Conservation (phyloP, 441 rosid species). For the Daphne laureola region DNA sequence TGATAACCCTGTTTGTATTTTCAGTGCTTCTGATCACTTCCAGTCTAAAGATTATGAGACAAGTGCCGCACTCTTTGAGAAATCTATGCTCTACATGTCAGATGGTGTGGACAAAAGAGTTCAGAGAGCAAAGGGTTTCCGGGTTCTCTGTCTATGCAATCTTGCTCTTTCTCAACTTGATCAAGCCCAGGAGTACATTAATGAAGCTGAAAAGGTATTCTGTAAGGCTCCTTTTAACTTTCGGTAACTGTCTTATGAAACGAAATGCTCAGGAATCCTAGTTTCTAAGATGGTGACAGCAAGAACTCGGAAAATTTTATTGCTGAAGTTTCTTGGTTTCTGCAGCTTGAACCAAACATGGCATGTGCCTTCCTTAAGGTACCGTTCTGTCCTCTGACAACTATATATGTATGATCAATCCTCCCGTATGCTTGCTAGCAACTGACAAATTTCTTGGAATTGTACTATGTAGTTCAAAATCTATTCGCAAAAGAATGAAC, state of each 20-base stretch:
- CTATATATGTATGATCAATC: background rate
- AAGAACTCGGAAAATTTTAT: conserved; percentile 2
- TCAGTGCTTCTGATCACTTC: conserved; percentile 76
- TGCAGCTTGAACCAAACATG: conserved; percentile 87
- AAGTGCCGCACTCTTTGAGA: conserved; percentile 88
- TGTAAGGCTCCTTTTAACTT: conserved; percentile 1
- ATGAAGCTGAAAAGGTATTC: conserved; percentile 83
- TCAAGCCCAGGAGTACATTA: conserved; percentile 79
- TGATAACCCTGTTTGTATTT: conserved; percentile 12
- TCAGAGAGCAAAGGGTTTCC: conserved; percentile 84
- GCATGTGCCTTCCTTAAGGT: conserved; percentile 91
- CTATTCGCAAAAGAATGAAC: conserved; percentile 53
- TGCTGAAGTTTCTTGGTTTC: conserved; percentile 19
- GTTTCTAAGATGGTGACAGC: conserved; percentile 5
- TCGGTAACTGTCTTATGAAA: too few species aligned
- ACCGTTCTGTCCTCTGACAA: conserved; percentile 13
- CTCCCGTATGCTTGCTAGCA: conserved; percentile 10
- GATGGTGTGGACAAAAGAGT: conserved; percentile 52
- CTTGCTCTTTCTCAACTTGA: conserved; percentile 74
- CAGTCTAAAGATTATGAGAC: conserved; percentile 65
- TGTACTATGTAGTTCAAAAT: conserved; percentile 70
- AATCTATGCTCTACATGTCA: conserved; percentile 83
- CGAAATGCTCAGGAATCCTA: conserved; percentile 5
- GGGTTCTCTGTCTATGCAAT: conserved; percentile 88
- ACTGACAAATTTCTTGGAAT: conserved; percentile 8